phyloP scores from a whole-genome alignment of 805 yeast genomes.

The Starmerella etchellsii region DNA sequence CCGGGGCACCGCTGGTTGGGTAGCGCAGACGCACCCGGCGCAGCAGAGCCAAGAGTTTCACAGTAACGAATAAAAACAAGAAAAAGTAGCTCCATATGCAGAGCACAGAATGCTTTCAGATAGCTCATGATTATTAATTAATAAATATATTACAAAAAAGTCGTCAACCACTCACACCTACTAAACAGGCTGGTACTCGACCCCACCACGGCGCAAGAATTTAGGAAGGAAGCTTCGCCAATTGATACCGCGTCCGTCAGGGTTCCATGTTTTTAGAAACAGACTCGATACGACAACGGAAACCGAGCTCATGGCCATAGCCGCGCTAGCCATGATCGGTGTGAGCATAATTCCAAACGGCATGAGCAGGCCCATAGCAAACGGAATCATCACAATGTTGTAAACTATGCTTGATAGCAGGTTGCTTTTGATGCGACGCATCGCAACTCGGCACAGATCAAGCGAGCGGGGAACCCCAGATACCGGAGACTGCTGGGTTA shows the following conservation, averaged over 20 bases:
- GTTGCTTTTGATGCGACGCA: slow-evolving; percentile 65
- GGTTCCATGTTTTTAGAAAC: slow-evolving; percentile 45
- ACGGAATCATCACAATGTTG: slow-evolving; percentile 78
- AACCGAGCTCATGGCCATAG: slow-evolving; percentile 88
- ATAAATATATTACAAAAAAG: too few species aligned
- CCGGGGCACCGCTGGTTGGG: too few species aligned
- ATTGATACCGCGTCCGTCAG: slow-evolving; percentile 1
- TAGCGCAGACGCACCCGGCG: too few species aligned
- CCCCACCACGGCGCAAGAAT: background rate
- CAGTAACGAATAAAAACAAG: too few species aligned
- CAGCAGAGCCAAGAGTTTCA: too few species aligned
- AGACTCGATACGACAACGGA: slow-evolving; percentile 79
- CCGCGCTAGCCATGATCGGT: slow-evolving; percentile 81
- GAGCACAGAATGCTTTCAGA: too few species aligned
- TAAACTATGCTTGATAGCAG: slow-evolving; percentile 77
- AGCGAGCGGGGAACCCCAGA: slow-evolving; percentile 38
- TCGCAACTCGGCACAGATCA: slow-evolving; percentile 56
- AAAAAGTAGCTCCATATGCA: too few species aligned
- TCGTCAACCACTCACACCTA: too few species aligned
- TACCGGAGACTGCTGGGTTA: slow-evolving; percentile 31
- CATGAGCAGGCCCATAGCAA: slow-evolving; percentile 83
- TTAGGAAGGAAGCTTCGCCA: background rate
- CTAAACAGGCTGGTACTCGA: background rate
- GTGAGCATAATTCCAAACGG: slow-evolving; percentile 64
- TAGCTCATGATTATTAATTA: too few species aligned